These are phyloP conservation scores for Penicillium desertorum DNA, from an alignment of 495 filamentous ascomycete species.

Conservation along the genomic window DNA sequence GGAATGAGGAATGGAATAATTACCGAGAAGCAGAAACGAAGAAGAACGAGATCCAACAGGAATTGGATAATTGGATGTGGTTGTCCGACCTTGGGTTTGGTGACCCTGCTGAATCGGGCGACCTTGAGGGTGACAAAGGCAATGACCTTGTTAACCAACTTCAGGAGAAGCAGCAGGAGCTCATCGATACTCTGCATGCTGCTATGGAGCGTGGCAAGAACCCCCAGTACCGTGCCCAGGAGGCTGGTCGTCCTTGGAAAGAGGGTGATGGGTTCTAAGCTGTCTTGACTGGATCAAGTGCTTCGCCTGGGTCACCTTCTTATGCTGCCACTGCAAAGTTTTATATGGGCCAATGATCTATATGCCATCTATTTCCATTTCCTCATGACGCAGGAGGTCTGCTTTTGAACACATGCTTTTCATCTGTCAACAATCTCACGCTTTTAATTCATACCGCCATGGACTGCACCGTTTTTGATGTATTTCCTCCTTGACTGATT, in stretches of 20 bases:
- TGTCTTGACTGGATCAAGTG: conserved; percentile 1
- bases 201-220: conserved; percentile 54
- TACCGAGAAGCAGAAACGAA: conserved; percentile 46
- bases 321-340: neutral
- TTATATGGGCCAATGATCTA: conserved; percentile 1
- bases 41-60: conserved; percentile 44
- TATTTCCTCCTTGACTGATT: neutral
- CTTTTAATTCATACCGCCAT: neutral
- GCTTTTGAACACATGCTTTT: neutral
- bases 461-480: neutral
- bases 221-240: conserved; percentile 50
- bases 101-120: conserved; percentile 34
- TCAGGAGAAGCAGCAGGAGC: conserved; percentile 32
- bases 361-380: conserved; percentile 8
- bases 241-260: conserved; percentile 53
- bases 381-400: neutral
- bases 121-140: conserved; percentile 24
- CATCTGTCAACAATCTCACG: neutral
- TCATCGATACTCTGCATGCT: conserved; percentile 35
- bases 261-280: conserved; percentile 53
- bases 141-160: conserved; percentile 24
- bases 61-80: conserved; percentile 49
- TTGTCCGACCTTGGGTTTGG: conserved; percentile 40
- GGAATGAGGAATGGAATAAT: conserved; percentile 49
- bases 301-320: neutral